A percentile compares a stretch with the other conserved stretches of the same genome.
Conservation (phyloP, 371 early-diverging fungal species). For the Encephalitozoon intestinalis region DNA sequence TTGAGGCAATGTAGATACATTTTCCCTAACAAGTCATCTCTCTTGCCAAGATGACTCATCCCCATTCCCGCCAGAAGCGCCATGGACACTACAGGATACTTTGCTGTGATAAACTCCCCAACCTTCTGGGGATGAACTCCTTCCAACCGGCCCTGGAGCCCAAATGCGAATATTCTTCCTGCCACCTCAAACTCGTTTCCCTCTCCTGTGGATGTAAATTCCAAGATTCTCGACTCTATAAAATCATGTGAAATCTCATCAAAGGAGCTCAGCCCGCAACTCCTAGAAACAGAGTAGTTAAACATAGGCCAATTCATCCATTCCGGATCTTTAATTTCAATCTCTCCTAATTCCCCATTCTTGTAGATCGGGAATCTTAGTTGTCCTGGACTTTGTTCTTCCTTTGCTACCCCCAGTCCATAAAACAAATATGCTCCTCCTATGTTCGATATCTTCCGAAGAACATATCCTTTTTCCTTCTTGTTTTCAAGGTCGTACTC, state of each 20-base stretch:
- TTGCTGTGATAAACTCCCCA: not conserved
- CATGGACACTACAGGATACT: not conserved
- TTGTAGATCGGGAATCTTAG: constrained; percentile 8
- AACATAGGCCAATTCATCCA: constrained; percentile 33
- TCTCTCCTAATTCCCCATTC: not conserved
- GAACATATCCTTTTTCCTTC: constrained; percentile 17
- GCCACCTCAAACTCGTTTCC: not conserved
- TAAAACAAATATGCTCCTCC: constrained; percentile 14
- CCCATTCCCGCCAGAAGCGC: not conserved
- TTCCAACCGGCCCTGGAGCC: not conserved
- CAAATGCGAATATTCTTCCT: constrained; percentile 13
- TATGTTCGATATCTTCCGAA: not conserved
- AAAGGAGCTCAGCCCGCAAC: not conserved
- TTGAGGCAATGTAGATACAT: not conserved
- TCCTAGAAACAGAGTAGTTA: constrained; percentile 1
- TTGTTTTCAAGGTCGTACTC: constrained; percentile 12
- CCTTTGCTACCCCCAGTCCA: not conserved
- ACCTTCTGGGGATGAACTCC: not conserved
- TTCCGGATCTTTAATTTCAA: constrained; percentile 11
- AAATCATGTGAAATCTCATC: not conserved
- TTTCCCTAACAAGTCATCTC: not conserved
- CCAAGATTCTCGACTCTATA: not conserved
- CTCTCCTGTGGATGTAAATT: not conserved
- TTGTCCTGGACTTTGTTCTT: not conserved
- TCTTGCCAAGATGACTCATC: not conserved